A percentile compares a stretch with the other conserved stretches of the same genome.
phyloP scores from a whole-genome alignment of 2,329 filamentous ascomycete genomes.

The Talaromyces sp. region DNA sequence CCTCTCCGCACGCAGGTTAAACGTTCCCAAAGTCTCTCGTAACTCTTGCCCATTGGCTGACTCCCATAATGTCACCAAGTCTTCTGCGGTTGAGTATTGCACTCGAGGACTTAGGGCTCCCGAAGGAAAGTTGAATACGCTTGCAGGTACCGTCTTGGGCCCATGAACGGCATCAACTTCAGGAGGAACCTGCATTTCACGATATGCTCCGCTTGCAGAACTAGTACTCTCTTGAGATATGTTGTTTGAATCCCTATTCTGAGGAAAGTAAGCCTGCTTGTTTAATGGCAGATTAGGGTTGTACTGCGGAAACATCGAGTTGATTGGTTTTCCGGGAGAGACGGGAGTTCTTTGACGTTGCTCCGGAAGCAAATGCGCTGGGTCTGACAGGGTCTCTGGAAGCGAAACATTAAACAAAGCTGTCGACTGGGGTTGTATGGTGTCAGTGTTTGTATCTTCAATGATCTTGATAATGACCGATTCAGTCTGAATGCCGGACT shows the following conservation, averaged over 20 bases:
- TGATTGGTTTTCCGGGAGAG: slow-evolving; percentile 38
- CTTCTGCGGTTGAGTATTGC: slow-evolving; percentile 38
- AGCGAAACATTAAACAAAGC: not conserved
- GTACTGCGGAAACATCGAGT: slow-evolving; percentile 46
- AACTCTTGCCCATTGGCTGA: slow-evolving; percentile 44
- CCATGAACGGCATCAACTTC: slow-evolving; percentile 36
- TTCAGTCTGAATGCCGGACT: slow-evolving; percentile 29
- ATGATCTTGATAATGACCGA: slow-evolving; percentile 38
- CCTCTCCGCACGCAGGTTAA: slow-evolving; percentile 43
- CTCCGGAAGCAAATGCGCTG: not conserved
- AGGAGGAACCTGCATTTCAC: slow-evolving; percentile 11
- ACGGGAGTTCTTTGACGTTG: slow-evolving; percentile 19
- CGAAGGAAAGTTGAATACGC: slow-evolving; percentile 40
- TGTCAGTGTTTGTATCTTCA: slow-evolving; percentile 23
- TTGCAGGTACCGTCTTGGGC: slow-evolving; percentile 42
- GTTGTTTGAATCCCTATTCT: slow-evolving; percentile 20
- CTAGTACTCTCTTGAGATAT: slow-evolving; percentile 18
- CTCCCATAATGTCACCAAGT: slow-evolving; percentile 44
- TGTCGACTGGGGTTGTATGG: slow-evolving; percentile 6
- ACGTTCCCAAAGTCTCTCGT: slow-evolving; percentile 29
- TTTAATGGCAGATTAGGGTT: slow-evolving; percentile 36
- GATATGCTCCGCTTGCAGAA: slow-evolving; percentile 26
- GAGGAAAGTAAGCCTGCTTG: slow-evolving; percentile 38
- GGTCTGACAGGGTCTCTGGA: not conserved
- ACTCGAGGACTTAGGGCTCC: slow-evolving; percentile 33